Conservation (phyloP, 805 yeast genomes). For the Zygosaccharomyces rouxii region DNA sequence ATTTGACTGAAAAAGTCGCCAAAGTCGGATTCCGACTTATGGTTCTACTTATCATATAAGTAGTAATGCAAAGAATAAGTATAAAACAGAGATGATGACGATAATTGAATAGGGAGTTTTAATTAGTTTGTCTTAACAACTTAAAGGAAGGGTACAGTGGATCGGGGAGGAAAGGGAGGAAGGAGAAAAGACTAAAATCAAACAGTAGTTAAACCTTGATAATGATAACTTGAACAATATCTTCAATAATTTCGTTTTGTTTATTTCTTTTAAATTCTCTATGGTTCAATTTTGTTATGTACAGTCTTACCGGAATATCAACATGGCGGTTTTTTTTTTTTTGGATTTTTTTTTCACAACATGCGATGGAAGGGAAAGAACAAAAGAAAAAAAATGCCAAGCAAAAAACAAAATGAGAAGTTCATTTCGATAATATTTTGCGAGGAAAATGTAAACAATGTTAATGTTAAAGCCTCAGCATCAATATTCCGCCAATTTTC, state of each 20-base stretch:
- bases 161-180: not conserved
- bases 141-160: not conserved
- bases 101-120: not conserved
- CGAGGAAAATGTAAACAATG: not conserved
- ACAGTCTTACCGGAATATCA: not conserved
- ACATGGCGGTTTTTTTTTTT: not conserved
- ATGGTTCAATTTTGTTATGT: not conserved
- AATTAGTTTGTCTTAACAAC: not conserved
- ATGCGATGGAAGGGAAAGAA: not conserved
- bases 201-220: too few species aligned
- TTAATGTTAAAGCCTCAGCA: not conserved
- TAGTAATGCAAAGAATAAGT: not conserved
- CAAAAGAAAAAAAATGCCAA: not conserved
- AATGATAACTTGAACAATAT: too few species aligned
- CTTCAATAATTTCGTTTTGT: too few species aligned
- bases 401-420: not conserved
- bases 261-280: not conserved
- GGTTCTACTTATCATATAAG: constrained; percentile 19
- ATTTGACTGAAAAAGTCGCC: constrained; percentile 21
- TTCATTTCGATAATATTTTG: not conserved
- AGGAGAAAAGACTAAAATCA: not conserved
- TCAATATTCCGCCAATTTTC: too few species aligned
- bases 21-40: constrained; percentile 28
- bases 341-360: not conserved
- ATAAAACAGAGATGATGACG: not conserved